phyloP scores from a whole-genome alignment of 257 asterid genomes.

The Gentiana dahurica region DNA sequence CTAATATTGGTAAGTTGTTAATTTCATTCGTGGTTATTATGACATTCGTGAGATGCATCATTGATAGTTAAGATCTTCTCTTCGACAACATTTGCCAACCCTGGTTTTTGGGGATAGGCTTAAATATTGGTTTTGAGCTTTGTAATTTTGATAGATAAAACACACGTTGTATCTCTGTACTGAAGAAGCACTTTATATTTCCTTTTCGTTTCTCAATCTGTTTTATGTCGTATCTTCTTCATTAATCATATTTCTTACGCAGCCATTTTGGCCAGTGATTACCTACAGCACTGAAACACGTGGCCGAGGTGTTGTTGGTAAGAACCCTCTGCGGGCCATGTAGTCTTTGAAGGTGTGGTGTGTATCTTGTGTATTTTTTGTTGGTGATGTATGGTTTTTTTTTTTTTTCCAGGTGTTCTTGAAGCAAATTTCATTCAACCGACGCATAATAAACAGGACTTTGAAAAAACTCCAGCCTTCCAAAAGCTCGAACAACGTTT shows the following conservation, averaged over 20 bases:
- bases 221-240: no score
- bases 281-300: constrained; percentile 29
- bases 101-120: no score
- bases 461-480: constrained; percentile 85
- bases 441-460: constrained; percentile 88
- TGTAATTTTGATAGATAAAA: no score
- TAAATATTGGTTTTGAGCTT: no score
- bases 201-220: constrained; percentile 4
- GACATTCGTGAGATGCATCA: no score
- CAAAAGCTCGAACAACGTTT: constrained; percentile 86
- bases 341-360: not conserved
- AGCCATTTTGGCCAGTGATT: constrained; percentile 96
- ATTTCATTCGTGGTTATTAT: no score
- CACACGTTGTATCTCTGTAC: no score
- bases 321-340: constrained; percentile 22
- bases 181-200: not conserved
- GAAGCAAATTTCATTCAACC: constrained; percentile 90
- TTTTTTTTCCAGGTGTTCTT: constrained; percentile 49
- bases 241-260: constrained; percentile 9
- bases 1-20: constrained; percentile 63
- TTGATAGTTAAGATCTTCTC: no score
- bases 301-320: constrained; percentile 98
- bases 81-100: no score
- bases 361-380: not conserved
- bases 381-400: not conserved